phyloP scores from a whole-genome alignment of 1,139 yeast species.

The Debaryomycetaceae sp. region DNA sequence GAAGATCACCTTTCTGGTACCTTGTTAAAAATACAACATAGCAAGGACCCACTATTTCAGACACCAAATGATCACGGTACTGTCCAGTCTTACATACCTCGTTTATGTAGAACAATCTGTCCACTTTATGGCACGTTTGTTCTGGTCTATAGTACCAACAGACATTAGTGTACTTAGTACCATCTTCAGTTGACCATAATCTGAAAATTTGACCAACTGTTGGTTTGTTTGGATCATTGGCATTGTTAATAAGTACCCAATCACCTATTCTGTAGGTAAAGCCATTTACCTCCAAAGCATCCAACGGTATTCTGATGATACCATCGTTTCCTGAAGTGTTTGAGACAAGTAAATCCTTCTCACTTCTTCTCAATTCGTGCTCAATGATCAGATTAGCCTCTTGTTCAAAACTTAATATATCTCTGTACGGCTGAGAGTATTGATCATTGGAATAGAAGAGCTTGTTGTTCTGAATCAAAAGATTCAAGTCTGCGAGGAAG shows the following conservation, averaged over 20 bases:
- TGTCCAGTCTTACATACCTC: constrained; percentile 97
- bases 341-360: constrained; percentile 69
- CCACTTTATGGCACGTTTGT: constrained; percentile 92
- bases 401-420: constrained; percentile 59
- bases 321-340: constrained; percentile 58
- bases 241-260: constrained; percentile 87
- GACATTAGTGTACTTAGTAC: constrained; percentile 83
- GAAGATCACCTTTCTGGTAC: constrained; percentile 93
- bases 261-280: constrained; percentile 83
- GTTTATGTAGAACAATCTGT: constrained; percentile 82
- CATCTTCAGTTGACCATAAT: constrained; percentile 84
- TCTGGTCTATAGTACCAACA: constrained; percentile 99
- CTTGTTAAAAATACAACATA: constrained; percentile 92
- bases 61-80: constrained; percentile 88
- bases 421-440: constrained; percentile 53
- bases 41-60: constrained; percentile 88
- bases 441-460: constrained; percentile 56
- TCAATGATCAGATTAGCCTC: constrained; percentile 60
- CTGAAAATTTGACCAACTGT: constrained; percentile 92
- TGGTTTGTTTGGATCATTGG: constrained; percentile 84
- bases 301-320: constrained; percentile 70
- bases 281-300: constrained; percentile 68
- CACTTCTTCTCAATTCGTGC: constrained; percentile 77
- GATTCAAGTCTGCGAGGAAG: constrained; percentile 72
- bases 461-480: constrained; percentile 75